Base-by-base conservation (phyloP, 176 grass and related monocot genomes). In the Bonia amplexicaulis region DNA sequence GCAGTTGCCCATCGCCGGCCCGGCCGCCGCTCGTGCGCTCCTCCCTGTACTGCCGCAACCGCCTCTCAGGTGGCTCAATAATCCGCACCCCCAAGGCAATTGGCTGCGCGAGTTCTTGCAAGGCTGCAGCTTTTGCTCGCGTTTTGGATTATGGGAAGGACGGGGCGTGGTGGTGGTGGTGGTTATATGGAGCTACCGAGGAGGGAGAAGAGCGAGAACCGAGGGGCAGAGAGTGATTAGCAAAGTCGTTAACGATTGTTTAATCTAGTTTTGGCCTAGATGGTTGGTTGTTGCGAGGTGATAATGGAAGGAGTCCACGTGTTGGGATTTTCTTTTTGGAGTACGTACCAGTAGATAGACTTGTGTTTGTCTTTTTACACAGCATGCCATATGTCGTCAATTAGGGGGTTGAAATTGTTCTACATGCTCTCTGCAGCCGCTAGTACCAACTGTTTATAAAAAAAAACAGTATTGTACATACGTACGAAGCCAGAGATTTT, bases 1-100 rank as follows among this genome's bases (percentile, higher is more conserved):
- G 71, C 94, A 96, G 71, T 96, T 96, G 6, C 94, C 94, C 94
- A 96, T 95, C 75, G 16, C 71, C 35, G 13, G 37, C 20, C 35
- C 33, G 4, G 6, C 20, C 14, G 6, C 78, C 3, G 9, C 39
- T 29, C 54, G 8, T 29, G 26, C 35, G 2, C 27, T 20, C 47
- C 16, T 35, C 47, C 16, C 12, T 27, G 60, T 2, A 15, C 41
- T 23, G 6, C 69, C 12, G n/a, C n/a, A 26, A 72, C 14, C 13
- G 22, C 7, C 44, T 48, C 44, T 12, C 7, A 8, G 45, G 4
- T 26, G 13, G 29, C 64, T 37, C 9, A 66, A 37, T 15, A 13
- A 40, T 41, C 47, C 53, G 12, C 33, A 2, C 20, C 49, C 49
- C 23, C 53, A 25, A 33, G 16, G 20, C 35, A 26, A 77, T 77